Conservation (phyloP, 192 early-diverging fungal species). For the Borealophlyctis nickersoniae region DNA sequence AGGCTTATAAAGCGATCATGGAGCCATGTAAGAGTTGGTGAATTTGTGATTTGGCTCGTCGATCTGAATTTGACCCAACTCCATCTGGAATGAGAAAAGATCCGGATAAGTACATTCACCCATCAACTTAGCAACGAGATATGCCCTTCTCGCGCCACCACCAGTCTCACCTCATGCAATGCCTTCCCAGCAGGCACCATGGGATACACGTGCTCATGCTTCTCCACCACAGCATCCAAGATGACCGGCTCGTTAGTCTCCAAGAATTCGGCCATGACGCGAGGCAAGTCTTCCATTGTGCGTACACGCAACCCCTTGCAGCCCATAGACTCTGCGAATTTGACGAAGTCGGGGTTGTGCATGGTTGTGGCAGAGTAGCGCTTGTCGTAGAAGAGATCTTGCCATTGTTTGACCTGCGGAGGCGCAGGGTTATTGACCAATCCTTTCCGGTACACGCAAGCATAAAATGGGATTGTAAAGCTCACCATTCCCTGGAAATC, state of each 20-base stretch:
- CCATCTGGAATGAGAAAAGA: slow-evolving; percentile 38
- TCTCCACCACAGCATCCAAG: slow-evolving; percentile 86
- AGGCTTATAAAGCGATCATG: slow-evolving; percentile 14
- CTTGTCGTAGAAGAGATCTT: slow-evolving; percentile 96
- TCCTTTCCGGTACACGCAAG: too few species aligned
- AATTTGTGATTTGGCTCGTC: slow-evolving; percentile 47
- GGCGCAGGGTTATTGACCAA: too few species aligned
- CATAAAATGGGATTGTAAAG: too few species aligned
- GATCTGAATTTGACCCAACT: slow-evolving; percentile 39
- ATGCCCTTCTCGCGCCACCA: background rate
- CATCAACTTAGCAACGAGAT: too few species aligned
- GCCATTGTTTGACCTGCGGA: slow-evolving; percentile 55
- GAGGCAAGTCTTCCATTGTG: slow-evolving; percentile 79
- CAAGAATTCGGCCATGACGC: slow-evolving; percentile 87
- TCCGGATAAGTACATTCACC: background rate
- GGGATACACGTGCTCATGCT: slow-evolving; percentile 91
- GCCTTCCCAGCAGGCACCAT: slow-evolving; percentile 96
- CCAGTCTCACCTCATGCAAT: slow-evolving; percentile 75
- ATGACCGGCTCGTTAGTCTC: slow-evolving; percentile 79
- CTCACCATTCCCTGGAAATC: slow-evolving; percentile 99
- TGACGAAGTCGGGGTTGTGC: slow-evolving; percentile 98
- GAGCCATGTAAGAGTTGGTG: slow-evolving; percentile 47
- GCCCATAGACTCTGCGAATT: slow-evolving; percentile 90
- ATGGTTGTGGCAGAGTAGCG: slow-evolving; percentile 92
- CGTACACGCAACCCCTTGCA: slow-evolving; percentile 83